Evolutionary conservation across 345 rosid genomes (phyloP).

Genomic region (Eucalyptus camaldulensis): DNA sequence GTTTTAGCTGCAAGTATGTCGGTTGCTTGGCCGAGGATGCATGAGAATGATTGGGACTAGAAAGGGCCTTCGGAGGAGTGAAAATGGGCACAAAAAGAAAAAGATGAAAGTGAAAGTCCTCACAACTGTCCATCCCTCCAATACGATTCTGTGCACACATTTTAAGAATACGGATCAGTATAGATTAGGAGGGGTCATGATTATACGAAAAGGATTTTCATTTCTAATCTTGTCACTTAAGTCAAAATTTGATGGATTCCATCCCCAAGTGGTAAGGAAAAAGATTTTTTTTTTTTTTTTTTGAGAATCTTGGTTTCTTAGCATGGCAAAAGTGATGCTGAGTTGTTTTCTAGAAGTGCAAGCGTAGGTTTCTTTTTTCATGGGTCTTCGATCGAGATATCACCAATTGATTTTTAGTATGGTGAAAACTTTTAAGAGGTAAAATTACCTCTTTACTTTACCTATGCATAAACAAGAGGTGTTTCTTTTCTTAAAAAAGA

Average conservation of each 20-base stretch:
- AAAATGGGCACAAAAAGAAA: background rate
- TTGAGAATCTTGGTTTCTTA: background rate
- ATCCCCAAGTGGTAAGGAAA: too few species aligned
- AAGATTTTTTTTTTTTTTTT: too few species aligned
- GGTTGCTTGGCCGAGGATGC: slow-evolving; percentile 22
- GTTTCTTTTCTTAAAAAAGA: background rate
- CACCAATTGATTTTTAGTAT: background rate
- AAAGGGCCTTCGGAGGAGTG: background rate
- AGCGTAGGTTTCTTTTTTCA: too few species aligned
- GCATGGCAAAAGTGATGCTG: background rate
- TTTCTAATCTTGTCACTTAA: background rate
- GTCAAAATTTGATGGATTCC: too few species aligned
- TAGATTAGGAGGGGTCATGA: background rate
- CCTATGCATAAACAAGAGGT: background rate
- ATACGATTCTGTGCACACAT: background rate
- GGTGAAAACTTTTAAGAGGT: background rate
- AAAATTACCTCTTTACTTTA: background rate
- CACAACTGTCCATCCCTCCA: slow-evolving; percentile 1
- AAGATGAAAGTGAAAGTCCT: background rate
- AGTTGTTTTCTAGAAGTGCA: background rate
- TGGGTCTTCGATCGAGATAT: background rate
- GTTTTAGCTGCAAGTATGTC: background rate
- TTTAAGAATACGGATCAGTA: background rate
- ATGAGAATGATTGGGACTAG: background rate
- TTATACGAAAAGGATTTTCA: background rate